phyloP scores from a whole-genome alignment of 106 monocot genomes.

The Platanthera zijinensis region DNA sequence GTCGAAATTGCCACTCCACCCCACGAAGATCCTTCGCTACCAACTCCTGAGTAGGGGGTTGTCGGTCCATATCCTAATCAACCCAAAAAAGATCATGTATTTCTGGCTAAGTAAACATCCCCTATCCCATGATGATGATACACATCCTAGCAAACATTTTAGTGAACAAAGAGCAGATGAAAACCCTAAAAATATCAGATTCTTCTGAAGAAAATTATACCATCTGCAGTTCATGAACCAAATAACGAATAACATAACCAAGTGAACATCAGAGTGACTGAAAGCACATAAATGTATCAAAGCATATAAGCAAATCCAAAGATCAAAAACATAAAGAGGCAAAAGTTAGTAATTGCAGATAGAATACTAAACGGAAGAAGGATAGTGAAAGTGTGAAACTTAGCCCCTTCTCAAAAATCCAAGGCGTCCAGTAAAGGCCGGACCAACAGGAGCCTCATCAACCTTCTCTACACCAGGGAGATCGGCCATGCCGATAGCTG shows the following conservation, averaged over 20 bases:
- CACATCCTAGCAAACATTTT: no score
- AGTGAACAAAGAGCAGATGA: no score
- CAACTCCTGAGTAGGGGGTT: no score
- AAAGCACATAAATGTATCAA: not conserved
- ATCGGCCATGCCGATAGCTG: slow-evolving; percentile 18
- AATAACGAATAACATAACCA: not conserved
- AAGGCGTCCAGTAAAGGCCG: not conserved
- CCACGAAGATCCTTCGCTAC: no score
- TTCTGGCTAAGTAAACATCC: no score
- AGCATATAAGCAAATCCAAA: not conserved
- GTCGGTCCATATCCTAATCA: no score
- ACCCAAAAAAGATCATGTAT: no score
- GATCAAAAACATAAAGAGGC: not conserved
- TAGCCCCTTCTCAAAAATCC: not conserved
- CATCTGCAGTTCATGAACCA: slow-evolving; percentile 3
- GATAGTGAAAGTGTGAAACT: not conserved
- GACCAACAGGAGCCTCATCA: not conserved
- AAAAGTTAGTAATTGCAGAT: not conserved
- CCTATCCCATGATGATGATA: no score
- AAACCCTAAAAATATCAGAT: no score
- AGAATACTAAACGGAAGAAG: not conserved
- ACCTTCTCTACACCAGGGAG: slow-evolving; percentile 18
- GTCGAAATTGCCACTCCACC: no score
- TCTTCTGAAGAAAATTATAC: no score
- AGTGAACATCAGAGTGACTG: not conserved